Evolutionary conservation across 2,329 filamentous ascomycete genomes (phyloP).

Genomic region (Trichoderma atrobrunneum): DNA sequence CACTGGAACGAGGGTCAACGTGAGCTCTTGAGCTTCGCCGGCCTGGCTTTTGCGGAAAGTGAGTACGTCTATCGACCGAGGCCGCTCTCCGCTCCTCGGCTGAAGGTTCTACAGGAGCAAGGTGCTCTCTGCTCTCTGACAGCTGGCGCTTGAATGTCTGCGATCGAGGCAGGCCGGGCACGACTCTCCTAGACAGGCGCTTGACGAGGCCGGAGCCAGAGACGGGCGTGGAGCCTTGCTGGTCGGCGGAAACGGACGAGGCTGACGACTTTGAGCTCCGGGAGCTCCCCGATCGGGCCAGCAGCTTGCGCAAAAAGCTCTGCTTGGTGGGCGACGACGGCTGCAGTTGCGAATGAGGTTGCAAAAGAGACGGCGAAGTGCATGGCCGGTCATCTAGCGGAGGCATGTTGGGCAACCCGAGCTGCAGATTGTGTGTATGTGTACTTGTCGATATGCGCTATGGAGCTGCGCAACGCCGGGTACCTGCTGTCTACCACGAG

Average conservation of each 20-base stretch:
- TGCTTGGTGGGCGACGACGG: constrained; percentile 24
- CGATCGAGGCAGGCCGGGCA: constrained; percentile 72
- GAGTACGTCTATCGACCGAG: constrained; percentile 58
- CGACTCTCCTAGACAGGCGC: constrained; percentile 58
- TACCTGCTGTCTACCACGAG: not conserved
- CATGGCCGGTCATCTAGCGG: constrained; percentile 30
- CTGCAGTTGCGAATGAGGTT: constrained; percentile 11
- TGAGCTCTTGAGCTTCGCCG: constrained; percentile 25
- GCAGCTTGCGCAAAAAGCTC: constrained; percentile 31
- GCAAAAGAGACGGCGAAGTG: constrained; percentile 26
- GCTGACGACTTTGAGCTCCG: constrained; percentile 7
- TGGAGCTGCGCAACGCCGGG: not conserved
- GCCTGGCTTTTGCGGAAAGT: constrained; percentile 28
- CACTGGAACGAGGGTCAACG: constrained; percentile 45
- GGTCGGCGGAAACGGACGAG: constrained; percentile 10
- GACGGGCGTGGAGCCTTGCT: not conserved
- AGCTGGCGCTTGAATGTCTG: constrained; percentile 80
- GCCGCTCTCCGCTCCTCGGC: constrained; percentile 67
- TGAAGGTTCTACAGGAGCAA: constrained; percentile 63
- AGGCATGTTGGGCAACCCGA: constrained; percentile 30
- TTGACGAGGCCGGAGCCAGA: constrained; percentile 34
- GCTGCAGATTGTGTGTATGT: not conserved
- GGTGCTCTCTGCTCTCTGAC: constrained; percentile 72
- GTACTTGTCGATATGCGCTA: constrained; percentile 1
- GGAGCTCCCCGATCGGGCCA: constrained; percentile 24